Evolutionary conservation across 176 grass and related monocot species (phyloP).

Genomic region (Ananas comosus): DNA sequence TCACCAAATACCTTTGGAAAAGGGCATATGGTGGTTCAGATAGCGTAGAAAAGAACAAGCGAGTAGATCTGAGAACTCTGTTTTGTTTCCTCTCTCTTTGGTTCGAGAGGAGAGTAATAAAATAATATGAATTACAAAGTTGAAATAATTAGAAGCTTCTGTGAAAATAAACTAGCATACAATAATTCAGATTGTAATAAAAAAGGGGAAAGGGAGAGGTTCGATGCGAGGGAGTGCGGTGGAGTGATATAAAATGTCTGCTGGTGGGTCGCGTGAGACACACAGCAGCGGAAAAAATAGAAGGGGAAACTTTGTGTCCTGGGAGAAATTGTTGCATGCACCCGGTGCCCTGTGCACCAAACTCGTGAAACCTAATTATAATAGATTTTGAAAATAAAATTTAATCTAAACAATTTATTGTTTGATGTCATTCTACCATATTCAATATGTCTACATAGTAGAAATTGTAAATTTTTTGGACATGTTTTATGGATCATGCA

Average conservation of each 20-base stretch:
- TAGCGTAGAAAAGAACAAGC: not conserved
- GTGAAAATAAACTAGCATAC: constrained; percentile 14
- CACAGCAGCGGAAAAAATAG: not conserved
- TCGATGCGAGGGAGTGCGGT: not conserved
- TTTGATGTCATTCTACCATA: no score
- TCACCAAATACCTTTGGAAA: not conserved
- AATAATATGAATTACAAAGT: constrained; percentile 14
- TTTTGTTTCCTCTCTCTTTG: not conserved
- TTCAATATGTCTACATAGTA: no score
- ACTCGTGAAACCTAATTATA: not conserved
- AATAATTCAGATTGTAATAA: constrained; percentile 5
- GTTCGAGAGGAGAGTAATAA: constrained; percentile 24
- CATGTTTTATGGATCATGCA: no score
- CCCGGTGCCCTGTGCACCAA: not conserved
- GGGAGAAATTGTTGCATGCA: not conserved
- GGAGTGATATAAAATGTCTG: constrained; percentile 10
- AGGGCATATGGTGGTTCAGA: constrained; percentile 16
- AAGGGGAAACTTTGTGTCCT: not conserved
- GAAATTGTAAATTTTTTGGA: no score
- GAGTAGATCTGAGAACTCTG: constrained; percentile 31
- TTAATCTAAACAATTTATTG: no score
- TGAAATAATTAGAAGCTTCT: constrained; percentile 29
- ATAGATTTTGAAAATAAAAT: constrained; percentile 13
- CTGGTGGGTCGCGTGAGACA: constrained; percentile 15
- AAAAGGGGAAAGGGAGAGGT: not conserved